Conservation (phyloP, 1,284 basidiomycete genomes). For the Porodaedalea pini region DNA sequence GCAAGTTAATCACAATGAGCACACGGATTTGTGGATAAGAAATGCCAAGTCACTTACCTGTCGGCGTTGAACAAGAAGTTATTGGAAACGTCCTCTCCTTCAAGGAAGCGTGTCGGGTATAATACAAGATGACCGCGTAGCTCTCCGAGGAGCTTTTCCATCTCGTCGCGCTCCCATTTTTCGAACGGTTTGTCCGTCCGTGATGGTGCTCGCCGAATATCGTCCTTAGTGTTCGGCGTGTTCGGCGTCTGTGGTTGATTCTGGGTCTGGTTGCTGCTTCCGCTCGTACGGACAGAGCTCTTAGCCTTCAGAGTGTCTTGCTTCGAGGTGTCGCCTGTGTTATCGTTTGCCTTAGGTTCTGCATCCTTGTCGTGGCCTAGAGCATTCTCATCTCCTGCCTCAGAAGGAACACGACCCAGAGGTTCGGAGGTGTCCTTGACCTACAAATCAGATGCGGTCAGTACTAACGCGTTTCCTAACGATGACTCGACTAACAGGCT, state of each 20-base stretch:
- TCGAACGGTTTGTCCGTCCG: constrained; percentile 70
- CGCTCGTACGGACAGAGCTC: constrained; percentile 8
- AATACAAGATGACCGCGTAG: constrained; percentile 82
- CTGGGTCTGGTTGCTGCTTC: not conserved
- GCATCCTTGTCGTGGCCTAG: constrained; percentile 26
- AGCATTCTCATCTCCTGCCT: constrained; percentile 46
- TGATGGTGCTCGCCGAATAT: constrained; percentile 38
- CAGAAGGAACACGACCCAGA: constrained; percentile 54
- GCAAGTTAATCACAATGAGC: constrained; percentile 13
- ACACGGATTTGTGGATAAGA: not conserved
- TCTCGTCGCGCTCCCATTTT: constrained; percentile 80
- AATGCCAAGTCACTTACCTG: constrained; percentile 42
- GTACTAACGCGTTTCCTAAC: constrained; percentile 9
- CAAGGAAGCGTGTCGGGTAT: constrained; percentile 80
- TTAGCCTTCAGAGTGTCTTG: constrained; percentile 10
- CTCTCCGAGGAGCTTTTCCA: constrained; percentile 78
- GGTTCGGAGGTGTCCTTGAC: constrained; percentile 45
- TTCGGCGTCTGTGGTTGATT: constrained; percentile 14
- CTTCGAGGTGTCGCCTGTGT: constrained; percentile 24
- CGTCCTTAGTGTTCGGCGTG: constrained; percentile 29
- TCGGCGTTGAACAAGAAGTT: constrained; percentile 93
- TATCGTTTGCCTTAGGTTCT: not conserved
- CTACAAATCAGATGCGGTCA: constrained; percentile 31
- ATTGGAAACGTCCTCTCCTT: constrained; percentile 80
- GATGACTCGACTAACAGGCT: constrained; percentile 44